These are phyloP conservation scores for Bipolaris bicolor DNA, from an alignment of 2,329 filamentous ascomycete species.

Conservation along the genomic window DNA sequence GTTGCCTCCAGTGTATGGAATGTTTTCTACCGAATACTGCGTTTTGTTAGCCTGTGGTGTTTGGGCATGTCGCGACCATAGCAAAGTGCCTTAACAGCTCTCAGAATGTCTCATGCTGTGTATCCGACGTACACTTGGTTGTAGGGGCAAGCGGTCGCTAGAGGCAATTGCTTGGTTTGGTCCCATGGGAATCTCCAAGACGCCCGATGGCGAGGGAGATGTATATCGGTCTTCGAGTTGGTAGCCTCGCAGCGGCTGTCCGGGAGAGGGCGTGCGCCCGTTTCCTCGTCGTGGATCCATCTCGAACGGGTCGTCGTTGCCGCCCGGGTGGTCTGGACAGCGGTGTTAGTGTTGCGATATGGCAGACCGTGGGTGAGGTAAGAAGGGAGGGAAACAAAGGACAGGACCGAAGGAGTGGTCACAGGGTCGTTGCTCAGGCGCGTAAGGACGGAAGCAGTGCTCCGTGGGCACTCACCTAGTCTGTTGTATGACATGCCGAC, in stretches of 20 bases:
- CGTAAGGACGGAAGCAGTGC: no score
- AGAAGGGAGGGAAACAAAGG: neutral
- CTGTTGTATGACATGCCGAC: slow-evolving; percentile 46
- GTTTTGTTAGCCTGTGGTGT: slow-evolving; percentile 1
- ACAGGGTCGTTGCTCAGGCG: no score
- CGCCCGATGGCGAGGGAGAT: slow-evolving; percentile 56
- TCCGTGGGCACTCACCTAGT: slow-evolving; percentile 35
- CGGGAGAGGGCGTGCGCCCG: slow-evolving; percentile 72
- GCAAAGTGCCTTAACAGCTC: slow-evolving; percentile 3
- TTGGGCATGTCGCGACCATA: neutral
- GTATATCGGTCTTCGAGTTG: slow-evolving; percentile 80
- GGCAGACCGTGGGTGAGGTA: neutral
- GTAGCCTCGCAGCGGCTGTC: slow-evolving; percentile 76
- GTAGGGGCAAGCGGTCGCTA: slow-evolving; percentile 78
- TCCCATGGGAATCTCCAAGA: slow-evolving; percentile 72
- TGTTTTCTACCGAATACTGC: slow-evolving; percentile 74
- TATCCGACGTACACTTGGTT: slow-evolving; percentile 74
- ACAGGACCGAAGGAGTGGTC: neutral
- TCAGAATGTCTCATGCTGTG: neutral
- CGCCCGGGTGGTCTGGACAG: slow-evolving; percentile 27
- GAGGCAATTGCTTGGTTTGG: slow-evolving; percentile 63
- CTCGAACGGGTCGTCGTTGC: slow-evolving; percentile 36
- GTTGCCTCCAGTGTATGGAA: slow-evolving; percentile 69
- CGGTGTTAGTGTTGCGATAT: slow-evolving; percentile 12
- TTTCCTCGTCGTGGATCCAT: slow-evolving; percentile 60